phyloP scores from a whole-genome alignment of 495 filamentous ascomycete genomes.

The Penicillium verhagenii region DNA sequence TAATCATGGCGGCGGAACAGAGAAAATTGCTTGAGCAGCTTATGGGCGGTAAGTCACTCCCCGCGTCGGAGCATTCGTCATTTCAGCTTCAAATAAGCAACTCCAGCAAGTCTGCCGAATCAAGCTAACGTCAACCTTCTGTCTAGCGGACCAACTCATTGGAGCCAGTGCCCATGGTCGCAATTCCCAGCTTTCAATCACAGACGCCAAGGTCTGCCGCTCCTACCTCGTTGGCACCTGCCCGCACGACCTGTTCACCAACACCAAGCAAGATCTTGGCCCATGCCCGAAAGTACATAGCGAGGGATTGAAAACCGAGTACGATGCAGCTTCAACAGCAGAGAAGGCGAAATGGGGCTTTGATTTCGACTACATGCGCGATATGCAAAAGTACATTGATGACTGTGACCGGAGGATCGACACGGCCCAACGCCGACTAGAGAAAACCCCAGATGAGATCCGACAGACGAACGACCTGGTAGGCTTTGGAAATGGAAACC shows the following conservation, averaged over 20 bases:
- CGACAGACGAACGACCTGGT: conserved; percentile 87
- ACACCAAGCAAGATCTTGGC: conserved; percentile 97
- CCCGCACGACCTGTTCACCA: conserved; percentile 98
- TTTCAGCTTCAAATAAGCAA: background rate
- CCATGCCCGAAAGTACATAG: conserved; percentile 88
- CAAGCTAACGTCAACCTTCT: conserved; percentile 35
- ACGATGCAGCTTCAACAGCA: conserved; percentile 62
- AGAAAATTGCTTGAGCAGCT: conserved; percentile 88
- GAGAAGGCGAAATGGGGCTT: conserved; percentile 81
- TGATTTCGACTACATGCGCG: conserved; percentile 93
- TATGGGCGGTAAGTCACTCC: conserved; percentile 53
- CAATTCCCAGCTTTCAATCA: conserved; percentile 77
- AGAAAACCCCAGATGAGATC: conserved; percentile 98
- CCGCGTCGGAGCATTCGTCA: background rate
- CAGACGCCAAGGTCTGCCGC: conserved; percentile 91
- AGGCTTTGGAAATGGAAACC: too few relatives aligned
- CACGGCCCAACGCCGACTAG: conserved; percentile 79
- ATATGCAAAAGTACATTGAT: conserved; percentile 93
- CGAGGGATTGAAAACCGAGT: conserved; percentile 84
- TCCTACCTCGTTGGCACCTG: conserved; percentile 93
- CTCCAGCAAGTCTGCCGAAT: conserved; percentile 7
- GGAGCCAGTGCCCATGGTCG: conserved; percentile 68
- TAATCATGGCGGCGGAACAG: conserved; percentile 87
- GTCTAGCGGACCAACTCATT: conserved; percentile 73
- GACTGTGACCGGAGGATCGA: conserved; percentile 96